A percentile compares a stretch with the other conserved stretches of the same genome.
These are phyloP conservation scores for Alopecurus myosuroides DNA, from an alignment of 176 grass and related monocot species.

Conservation along the genomic window DNA sequence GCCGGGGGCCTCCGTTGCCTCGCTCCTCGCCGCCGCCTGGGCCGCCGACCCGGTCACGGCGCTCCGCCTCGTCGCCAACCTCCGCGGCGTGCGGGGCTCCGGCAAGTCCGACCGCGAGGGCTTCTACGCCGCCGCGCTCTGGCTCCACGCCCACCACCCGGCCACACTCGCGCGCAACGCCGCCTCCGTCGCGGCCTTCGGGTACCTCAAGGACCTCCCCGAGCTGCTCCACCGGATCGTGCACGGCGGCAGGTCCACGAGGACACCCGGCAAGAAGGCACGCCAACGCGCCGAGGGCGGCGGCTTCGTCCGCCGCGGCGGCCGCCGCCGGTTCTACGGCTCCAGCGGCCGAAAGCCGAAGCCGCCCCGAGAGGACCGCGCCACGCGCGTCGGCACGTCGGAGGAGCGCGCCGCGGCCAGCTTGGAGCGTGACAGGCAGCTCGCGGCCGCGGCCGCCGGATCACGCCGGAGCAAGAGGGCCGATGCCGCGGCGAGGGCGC, in stretches of 20 bases:
- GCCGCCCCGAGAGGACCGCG: background rate
- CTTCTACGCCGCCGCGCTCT: conserved; percentile 69
- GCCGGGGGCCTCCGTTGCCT: background rate
- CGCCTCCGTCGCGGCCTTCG: conserved; percentile 46
- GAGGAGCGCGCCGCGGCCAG: conserved; percentile 43
- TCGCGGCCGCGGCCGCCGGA: conserved; percentile 8
- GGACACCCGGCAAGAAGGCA: conserved; percentile 49
- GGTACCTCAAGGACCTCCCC: conserved; percentile 88
- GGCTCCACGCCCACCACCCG: conserved; percentile 69
- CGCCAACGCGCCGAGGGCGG: background rate
- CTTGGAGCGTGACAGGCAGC: conserved; percentile 16
- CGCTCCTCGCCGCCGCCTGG: conserved; percentile 57
- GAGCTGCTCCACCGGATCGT: conserved; percentile 79
- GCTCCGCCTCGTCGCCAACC: conserved; percentile 65
- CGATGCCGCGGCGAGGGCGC: conserved; percentile 32
- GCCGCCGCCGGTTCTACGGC: background rate
- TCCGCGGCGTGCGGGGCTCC: conserved; percentile 62
- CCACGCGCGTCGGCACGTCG: background rate
- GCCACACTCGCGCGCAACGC: conserved; percentile 57
- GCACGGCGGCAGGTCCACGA: conserved; percentile 37
- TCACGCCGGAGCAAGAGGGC: conserved; percentile 28
- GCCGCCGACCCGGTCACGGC: conserved; percentile 29
- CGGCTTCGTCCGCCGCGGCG: background rate
- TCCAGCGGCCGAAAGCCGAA: background rate
- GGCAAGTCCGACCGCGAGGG: conserved; percentile 86